Evolutionary conservation across 305 asterid species (phyloP).

Genomic region (Nicotiana rustica): DNA sequence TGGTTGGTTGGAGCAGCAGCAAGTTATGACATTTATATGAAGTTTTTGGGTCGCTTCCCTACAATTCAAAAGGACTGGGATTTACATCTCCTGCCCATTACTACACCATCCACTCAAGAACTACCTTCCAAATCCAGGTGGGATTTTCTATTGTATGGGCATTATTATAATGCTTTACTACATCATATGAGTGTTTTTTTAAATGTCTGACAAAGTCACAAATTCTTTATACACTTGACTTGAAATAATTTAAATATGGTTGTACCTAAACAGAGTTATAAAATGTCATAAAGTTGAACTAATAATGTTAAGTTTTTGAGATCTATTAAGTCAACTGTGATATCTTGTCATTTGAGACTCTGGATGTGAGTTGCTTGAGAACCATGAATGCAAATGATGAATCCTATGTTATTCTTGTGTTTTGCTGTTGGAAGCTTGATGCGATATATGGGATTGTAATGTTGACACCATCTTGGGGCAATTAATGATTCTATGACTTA

Average conservation of each 20-base stretch:
- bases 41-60: slow-evolving; percentile 66
- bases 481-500: slow-evolving; percentile 16
- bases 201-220: slow-evolving; percentile 38
- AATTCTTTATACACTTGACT: slow-evolving; percentile 27
- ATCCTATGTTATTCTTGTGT: not conserved
- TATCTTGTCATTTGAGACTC: slow-evolving; percentile 20
- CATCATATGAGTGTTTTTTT: slow-evolving; percentile 33
- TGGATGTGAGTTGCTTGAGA: slow-evolving; percentile 22
- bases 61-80: slow-evolving; percentile 73
- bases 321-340: not conserved
- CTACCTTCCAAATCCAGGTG: slow-evolving; percentile 74
- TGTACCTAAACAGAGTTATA: slow-evolving; percentile 12
- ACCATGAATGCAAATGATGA: not conserved
- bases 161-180: slow-evolving; percentile 26
- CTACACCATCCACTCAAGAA: slow-evolving; percentile 51
- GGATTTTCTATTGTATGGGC: slow-evolving; percentile 34
- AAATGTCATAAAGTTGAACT: not conserved
- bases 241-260: slow-evolving; percentile 33
- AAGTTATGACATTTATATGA: slow-evolving; percentile 61
- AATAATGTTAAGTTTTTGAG: not conserved
- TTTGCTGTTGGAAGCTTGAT: slow-evolving; percentile 13
- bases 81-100: slow-evolving; percentile 81
- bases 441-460: not conserved
- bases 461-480: not conserved
- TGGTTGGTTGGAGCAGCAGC: slow-evolving; percentile 78